Evolutionary conservation across 2,329 filamentous ascomycete species (phyloP).

Genomic region (Aspergillus aculeatinus): DNA sequence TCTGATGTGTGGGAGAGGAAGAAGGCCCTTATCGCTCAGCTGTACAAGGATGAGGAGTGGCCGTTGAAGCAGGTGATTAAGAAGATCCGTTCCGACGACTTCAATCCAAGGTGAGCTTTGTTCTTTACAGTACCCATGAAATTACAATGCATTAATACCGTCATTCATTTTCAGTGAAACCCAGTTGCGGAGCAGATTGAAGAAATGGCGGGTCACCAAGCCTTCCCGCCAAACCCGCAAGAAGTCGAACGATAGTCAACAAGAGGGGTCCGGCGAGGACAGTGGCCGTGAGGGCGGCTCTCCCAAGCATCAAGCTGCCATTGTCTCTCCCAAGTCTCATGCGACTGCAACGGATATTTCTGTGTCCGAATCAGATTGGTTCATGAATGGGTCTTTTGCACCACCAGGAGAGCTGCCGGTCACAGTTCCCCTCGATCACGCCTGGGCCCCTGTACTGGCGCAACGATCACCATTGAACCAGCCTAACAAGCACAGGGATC

Average conservation of each 20-base stretch:
- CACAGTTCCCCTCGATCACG: slow-evolving; percentile 12
- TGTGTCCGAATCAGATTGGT: slow-evolving; percentile 18
- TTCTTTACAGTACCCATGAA: background rate
- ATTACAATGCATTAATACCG: background rate
- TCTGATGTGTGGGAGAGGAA: slow-evolving; percentile 48
- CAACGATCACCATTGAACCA: slow-evolving; percentile 27
- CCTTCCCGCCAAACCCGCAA: slow-evolving; percentile 45
- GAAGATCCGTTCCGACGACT: slow-evolving; percentile 43
- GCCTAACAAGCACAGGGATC: slow-evolving; percentile 22
- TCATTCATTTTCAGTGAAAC: slow-evolving; percentile 36
- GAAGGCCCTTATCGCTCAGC: slow-evolving; percentile 40
- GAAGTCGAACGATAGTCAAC: slow-evolving; percentile 31
- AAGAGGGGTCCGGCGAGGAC: slow-evolving; percentile 22
- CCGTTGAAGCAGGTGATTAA: slow-evolving; percentile 48
- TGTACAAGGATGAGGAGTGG: slow-evolving; percentile 48
- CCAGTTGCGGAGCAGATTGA: slow-evolving; percentile 45
- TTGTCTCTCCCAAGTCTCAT: slow-evolving; percentile 15
- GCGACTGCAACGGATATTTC: slow-evolving; percentile 8
- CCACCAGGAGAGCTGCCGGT: slow-evolving; percentile 11
- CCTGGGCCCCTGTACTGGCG: slow-evolving; percentile 22
- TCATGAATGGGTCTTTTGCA: slow-evolving; percentile 16
- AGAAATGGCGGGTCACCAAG: slow-evolving; percentile 48
- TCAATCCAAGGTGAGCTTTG: slow-evolving; percentile 40
- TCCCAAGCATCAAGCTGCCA: slow-evolving; percentile 13
- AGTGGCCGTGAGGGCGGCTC: slow-evolving; percentile 20